Evolutionary conservation across 108 stramenopile species (phyloP), one percentile per base, ranked within the genome.

Genomic region (Parmales sp.): DNA sequence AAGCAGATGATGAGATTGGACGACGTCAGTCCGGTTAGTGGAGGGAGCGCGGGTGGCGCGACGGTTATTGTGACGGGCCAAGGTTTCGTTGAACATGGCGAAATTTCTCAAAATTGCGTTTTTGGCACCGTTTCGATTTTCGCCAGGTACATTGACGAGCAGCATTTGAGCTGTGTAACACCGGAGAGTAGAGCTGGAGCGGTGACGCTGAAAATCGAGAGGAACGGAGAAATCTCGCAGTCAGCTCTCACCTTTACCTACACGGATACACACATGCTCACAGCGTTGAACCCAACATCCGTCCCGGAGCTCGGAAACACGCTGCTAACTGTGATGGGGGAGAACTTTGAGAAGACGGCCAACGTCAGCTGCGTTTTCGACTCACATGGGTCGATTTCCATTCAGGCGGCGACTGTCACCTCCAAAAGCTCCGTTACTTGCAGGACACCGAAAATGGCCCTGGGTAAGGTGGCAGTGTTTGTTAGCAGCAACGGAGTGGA

Each of bases 291-390:
- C 5, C 54, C 54, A 26, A 28, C 20, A 3, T 60, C 54, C 5
- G 26, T 60, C 5, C 54, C 54, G 2, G 54, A 60, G 54, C 31
- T 28, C 29, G 36, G 54, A 20, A 34, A 28, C 11, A 60, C 54
- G 31, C 6, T 34, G 3, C 16, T 60, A 13, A 60, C 54, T 11
- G 31, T 60, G 13, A 3, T 34, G 26, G 54, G 54, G 2, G 18
- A 28, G 31, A 6, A 16, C 26, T 34, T 60, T 34, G 16, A 18
- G 2, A 11, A 20, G 31, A 60, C 54, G 31, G 31, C 54, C 5
- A 34, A 60, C 31, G 31, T 60, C 9, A 34, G 31, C 28, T 60
- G 54, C 54, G 16, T 60, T 60, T 60, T 60, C 54, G 29, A n/a
- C n/a, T n/a, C n/a, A n/a, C n/a, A 19, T 29, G 54, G 54, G 5